phyloP scores from a whole-genome alignment of 495 filamentous ascomycete genomes.

The Daldinia concentrica region DNA sequence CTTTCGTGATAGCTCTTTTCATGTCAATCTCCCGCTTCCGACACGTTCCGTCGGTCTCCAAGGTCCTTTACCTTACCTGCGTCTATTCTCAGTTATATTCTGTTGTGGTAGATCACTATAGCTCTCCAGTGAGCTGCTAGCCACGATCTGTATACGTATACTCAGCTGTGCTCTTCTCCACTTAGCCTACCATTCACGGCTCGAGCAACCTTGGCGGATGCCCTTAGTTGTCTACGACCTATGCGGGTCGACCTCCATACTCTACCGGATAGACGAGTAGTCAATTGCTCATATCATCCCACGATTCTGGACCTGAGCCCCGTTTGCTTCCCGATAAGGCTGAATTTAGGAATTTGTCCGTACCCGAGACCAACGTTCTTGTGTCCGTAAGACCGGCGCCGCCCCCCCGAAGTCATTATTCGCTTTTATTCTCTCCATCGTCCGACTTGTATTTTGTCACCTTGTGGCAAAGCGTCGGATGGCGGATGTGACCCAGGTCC shows the following conservation, averaged over 20 bases:
- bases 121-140: conserved; percentile 36
- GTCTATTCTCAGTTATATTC: conserved; percentile 29
- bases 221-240: conserved; percentile 32
- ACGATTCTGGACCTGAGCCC: conserved; percentile 36
- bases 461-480: conserved; percentile 45
- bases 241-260: conserved; percentile 39
- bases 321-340: conserved; percentile 47
- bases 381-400: conserved; percentile 46
- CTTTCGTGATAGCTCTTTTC: conserved; percentile 38
- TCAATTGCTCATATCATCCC: conserved; percentile 28
- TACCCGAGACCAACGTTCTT: conserved; percentile 47
- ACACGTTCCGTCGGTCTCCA: conserved; percentile 33
- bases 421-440: conserved; percentile 38
- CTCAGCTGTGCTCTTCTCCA: conserved; percentile 26
- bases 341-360: conserved; percentile 41
- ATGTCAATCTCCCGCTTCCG: conserved; percentile 43
- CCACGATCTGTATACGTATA: conserved; percentile 21
- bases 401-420: conserved; percentile 40
- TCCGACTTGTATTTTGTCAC: conserved; percentile 40
- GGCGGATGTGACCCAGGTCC: conserved; percentile 45
- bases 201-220: conserved; percentile 28
- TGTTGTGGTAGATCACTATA: conserved; percentile 36
- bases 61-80: conserved; percentile 27
- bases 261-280: conserved; percentile 35
- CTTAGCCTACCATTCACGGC: conserved; percentile 26